These are phyloP conservation scores for Epithemia pelagica DNA, from an alignment of 108 stramenopile species.

Conservation along the genomic window DNA sequence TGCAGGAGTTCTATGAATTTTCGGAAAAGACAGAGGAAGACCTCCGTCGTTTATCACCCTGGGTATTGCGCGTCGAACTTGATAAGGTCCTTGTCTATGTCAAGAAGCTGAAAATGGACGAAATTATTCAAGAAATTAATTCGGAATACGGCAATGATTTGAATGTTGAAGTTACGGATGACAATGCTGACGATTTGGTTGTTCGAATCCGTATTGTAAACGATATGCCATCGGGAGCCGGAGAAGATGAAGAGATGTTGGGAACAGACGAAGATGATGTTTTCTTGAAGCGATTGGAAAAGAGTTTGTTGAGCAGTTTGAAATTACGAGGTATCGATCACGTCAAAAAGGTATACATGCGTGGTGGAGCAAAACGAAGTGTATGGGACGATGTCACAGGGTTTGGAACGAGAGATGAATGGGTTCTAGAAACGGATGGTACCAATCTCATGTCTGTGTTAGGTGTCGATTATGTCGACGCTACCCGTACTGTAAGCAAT, in stretches of 20 bases:
- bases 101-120: slow-evolving; percentile 86
- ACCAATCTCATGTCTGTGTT: slow-evolving; percentile 96
- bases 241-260: slow-evolving; percentile 49
- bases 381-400: slow-evolving; percentile 60
- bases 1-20: slow-evolving; percentile 89
- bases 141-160: slow-evolving; percentile 83
- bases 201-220: slow-evolving; percentile 88
- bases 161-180: slow-evolving; percentile 87
- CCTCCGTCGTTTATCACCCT: slow-evolving; percentile 83
- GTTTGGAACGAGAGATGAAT: slow-evolving; percentile 94
- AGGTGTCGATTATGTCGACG: slow-evolving; percentile 87
- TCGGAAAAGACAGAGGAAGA: slow-evolving; percentile 80
- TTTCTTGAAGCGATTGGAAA: slow-evolving; percentile 91
- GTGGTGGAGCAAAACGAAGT: slow-evolving; percentile 93
- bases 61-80: slow-evolving; percentile 95
- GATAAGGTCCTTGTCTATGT: slow-evolving; percentile 84
- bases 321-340: slow-evolving; percentile 89
- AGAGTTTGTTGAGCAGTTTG: slow-evolving; percentile 78
- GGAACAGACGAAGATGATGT: slow-evolving; percentile 91
- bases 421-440: slow-evolving; percentile 89
- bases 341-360: slow-evolving; percentile 96
- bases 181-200: slow-evolving; percentile 87
- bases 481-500: slow-evolving; percentile 83
- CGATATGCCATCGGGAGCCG: slow-evolving; percentile 47
- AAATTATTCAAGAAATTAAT: slow-evolving; percentile 73